A percentile compares a stretch with the other conserved stretches of the same genome.
These are phyloP conservation scores for Nicotiana tomentosiformis DNA, from an alignment of 257 asterid species.

Conservation along the genomic window DNA sequence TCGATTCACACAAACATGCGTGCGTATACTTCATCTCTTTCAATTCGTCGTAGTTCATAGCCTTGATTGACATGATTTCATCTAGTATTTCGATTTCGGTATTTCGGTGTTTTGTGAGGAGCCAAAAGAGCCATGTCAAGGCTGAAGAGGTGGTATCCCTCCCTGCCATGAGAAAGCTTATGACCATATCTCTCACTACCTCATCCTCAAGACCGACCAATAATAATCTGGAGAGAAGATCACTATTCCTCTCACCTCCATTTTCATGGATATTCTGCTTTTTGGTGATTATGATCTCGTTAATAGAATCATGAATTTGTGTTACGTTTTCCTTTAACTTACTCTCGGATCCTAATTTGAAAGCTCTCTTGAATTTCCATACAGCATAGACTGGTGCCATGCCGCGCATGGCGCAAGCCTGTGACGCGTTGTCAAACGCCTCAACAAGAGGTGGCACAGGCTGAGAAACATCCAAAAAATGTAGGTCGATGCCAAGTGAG, in stretches of 20 bases:
- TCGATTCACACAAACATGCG: constrained; percentile 9
- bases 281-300: background rate
- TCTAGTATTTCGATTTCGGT: background rate
- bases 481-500: constrained; percentile 42
- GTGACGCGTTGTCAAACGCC: constrained; percentile 53
- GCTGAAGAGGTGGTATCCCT: constrained; percentile 15
- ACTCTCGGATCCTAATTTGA: constrained; percentile 49
- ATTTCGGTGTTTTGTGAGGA: background rate
- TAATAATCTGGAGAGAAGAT: background rate
- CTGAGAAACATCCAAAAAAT: constrained; percentile 23
- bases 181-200: constrained; percentile 8
- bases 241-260: background rate
- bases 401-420: constrained; percentile 45
- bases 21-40: constrained; percentile 6
- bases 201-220: background rate
- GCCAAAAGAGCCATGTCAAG: constrained; percentile 16
- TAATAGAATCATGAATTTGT: constrained; percentile 24
- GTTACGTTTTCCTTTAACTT: constrained; percentile 37
- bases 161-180: constrained; percentile 11
- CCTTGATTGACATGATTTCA: background rate
- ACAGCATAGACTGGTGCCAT: constrained; percentile 32
- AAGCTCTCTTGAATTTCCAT: constrained; percentile 47
- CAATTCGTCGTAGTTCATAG: background rate
- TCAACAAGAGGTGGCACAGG: constrained; percentile 33
- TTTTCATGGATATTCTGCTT: background rate